Conservation (phyloP, 164 flowering plant genomes). For the Litsea cubeba region DNA sequence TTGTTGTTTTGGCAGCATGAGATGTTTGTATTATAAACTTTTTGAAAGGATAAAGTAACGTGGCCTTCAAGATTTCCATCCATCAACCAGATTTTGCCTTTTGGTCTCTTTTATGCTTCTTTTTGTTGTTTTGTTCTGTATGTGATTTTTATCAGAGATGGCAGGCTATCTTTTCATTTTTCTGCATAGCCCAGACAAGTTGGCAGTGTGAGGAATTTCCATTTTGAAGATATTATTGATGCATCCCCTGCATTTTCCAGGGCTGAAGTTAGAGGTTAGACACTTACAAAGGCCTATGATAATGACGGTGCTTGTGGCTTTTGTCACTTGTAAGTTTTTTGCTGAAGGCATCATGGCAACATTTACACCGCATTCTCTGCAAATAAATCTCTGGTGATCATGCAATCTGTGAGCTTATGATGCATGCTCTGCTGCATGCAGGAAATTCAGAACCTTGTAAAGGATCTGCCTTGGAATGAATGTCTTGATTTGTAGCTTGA, state of each 20-base stretch:
- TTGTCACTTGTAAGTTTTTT: constrained; percentile 7
- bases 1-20: constrained; percentile 13
- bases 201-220: constrained; percentile 27
- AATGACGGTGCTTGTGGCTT: constrained; percentile 27
- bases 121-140: not conserved
- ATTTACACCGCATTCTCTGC: constrained; percentile 23
- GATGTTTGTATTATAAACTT: constrained; percentile 28
- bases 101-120: not conserved
- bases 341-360: constrained; percentile 24
- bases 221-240: constrained; percentile 45
- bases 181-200: constrained; percentile 6
- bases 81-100: not conserved
- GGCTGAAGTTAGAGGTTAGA: constrained; percentile 48
- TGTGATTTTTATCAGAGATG: not conserved
- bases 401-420: constrained; percentile 27
- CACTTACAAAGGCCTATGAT: constrained; percentile 44
- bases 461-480: constrained; percentile 5
- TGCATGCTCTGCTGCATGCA: constrained; percentile 25
- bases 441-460: constrained; percentile 21
- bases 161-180: not conserved
- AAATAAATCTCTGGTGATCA: constrained; percentile 11
- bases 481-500: not conserved
- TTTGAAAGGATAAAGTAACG: constrained; percentile 7
- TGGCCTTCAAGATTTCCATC: too few relatives aligned
- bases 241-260: constrained; percentile 67